These are phyloP conservation scores for Pestalotiopsis sp. DNA, from an alignment of 2,329 filamentous ascomycete genomes.

Conservation along the genomic window DNA sequence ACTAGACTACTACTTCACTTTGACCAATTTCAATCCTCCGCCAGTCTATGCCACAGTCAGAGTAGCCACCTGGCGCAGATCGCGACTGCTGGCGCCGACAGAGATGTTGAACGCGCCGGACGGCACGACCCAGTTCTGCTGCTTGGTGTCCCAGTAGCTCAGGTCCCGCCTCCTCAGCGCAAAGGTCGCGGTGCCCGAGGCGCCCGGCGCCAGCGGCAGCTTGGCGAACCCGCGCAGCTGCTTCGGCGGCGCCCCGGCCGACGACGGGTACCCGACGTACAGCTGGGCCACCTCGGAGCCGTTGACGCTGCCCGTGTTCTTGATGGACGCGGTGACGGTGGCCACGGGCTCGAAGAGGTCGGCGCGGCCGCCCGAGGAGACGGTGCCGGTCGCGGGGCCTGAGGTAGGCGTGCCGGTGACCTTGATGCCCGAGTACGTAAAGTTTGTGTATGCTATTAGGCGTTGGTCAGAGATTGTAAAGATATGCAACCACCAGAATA, in stretches of 20 bases:
- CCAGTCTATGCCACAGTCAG: slow-evolving; percentile 26
- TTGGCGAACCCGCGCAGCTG: slow-evolving; percentile 70
- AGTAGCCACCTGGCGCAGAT: slow-evolving; percentile 42
- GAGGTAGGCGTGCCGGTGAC: slow-evolving; percentile 38
- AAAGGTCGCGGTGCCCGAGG: slow-evolving; percentile 8
- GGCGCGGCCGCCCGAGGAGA: slow-evolving; percentile 41
- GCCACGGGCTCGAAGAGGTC: slow-evolving; percentile 47
- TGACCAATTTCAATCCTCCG: not conserved
- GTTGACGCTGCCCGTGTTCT: slow-evolving; percentile 40
- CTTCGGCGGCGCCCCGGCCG: slow-evolving; percentile 45
- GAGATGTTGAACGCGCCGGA: slow-evolving; percentile 38
- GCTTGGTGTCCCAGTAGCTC: slow-evolving; percentile 11
- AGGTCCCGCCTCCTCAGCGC: slow-evolving; percentile 7
- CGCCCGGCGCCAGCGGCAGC: slow-evolving; percentile 46
- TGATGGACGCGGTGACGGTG: slow-evolving; percentile 35
- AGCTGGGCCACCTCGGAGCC: slow-evolving; percentile 49
- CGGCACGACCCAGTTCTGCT: slow-evolving; percentile 23
- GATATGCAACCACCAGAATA: not conserved
- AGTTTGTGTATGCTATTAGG: slow-evolving; percentile 66
- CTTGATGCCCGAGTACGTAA: slow-evolving; percentile 58
- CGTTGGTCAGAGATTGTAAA: not conserved
- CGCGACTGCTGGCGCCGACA: slow-evolving; percentile 49
- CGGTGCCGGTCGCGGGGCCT: slow-evolving; percentile 38
- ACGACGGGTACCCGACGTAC: slow-evolving; percentile 38
- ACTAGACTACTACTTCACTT: not conserved